These are phyloP conservation scores for Crotalaria pallida DNA, from an alignment of 306 rosid genomes.

Conservation along the genomic window DNA sequence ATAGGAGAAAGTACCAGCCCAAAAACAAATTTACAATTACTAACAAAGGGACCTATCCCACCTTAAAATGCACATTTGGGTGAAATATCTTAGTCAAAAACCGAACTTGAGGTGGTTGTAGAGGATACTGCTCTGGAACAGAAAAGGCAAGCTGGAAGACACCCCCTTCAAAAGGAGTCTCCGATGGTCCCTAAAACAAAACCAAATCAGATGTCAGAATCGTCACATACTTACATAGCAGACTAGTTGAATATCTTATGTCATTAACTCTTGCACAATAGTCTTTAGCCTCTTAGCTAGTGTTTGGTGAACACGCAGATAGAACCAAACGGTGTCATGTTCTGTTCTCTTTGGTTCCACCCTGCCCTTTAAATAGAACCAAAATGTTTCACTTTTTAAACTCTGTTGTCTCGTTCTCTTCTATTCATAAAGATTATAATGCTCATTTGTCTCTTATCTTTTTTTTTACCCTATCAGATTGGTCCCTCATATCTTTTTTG, in stretches of 20 bases:
- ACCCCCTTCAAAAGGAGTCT: conserved; percentile 96
- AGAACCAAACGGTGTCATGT: too few relatives aligned
- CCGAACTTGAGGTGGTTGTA: conserved; percentile 98
- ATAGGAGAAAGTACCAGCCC: neutral
- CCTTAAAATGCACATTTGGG: conserved; percentile 99
- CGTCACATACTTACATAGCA: neutral
- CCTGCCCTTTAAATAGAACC: too few relatives aligned
- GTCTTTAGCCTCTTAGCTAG: neutral
- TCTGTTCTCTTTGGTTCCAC: too few relatives aligned
- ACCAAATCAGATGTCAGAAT: neutral
- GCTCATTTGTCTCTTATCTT: too few relatives aligned
- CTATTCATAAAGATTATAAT: too few relatives aligned
- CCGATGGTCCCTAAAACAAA: conserved; percentile 80
- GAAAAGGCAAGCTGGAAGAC: conserved; percentile 92
- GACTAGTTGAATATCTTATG: neutral
- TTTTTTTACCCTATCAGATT: too few relatives aligned
- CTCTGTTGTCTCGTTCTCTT: too few relatives aligned
- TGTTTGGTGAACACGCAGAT: too few relatives aligned
- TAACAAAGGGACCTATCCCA: conserved; percentile 17
- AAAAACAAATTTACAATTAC: neutral
- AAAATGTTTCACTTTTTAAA: too few relatives aligned
- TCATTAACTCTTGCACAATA: neutral
- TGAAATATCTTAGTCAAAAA: conserved; percentile 94
- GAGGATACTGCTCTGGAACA: conserved; percentile 90
- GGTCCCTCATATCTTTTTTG: too few relatives aligned